Conservation (phyloP, 768 basidiomycete species). For the Amanita pseudoporphyria region DNA sequence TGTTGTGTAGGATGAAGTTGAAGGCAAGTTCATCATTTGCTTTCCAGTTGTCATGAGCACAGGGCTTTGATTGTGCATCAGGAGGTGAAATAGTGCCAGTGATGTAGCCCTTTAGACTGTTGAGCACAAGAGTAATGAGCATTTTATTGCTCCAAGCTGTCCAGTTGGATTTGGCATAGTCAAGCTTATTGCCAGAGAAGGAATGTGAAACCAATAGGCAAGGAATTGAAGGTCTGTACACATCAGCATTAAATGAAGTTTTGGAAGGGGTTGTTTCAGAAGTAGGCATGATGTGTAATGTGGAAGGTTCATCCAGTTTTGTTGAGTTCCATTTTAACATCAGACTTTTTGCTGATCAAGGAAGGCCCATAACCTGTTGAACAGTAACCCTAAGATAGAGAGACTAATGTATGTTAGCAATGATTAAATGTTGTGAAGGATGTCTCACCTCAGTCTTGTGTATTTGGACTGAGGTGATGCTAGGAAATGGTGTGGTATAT, state of each 20-base stretch:
- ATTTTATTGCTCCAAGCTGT: background rate
- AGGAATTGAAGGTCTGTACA: background rate
- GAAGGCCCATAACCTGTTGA: slow-evolving; percentile 5
- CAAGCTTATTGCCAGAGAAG: too few species aligned
- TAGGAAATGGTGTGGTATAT: too few species aligned
- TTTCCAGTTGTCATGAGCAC: background rate
- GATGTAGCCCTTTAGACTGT: background rate
- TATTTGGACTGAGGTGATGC: too few species aligned
- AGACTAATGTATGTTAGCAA: too few species aligned
- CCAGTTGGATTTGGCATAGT: background rate
- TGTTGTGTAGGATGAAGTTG: too few species aligned
- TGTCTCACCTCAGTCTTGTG: too few species aligned
- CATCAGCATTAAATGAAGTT: background rate
- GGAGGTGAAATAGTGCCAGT: background rate
- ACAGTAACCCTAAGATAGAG: too few species aligned
- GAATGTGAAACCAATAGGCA: background rate
- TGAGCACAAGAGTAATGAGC: too few species aligned
- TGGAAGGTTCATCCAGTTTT: too few species aligned
- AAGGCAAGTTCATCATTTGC: background rate
- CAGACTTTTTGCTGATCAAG: background rate
- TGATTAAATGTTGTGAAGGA: too few species aligned
- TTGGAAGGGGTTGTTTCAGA: background rate
- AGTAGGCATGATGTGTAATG: background rate
- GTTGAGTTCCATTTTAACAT: too few species aligned
- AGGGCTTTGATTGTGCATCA: background rate